phyloP scores from a whole-genome alignment of 2,329 filamentous ascomycete species.

The Xylaria sp. region DNA sequence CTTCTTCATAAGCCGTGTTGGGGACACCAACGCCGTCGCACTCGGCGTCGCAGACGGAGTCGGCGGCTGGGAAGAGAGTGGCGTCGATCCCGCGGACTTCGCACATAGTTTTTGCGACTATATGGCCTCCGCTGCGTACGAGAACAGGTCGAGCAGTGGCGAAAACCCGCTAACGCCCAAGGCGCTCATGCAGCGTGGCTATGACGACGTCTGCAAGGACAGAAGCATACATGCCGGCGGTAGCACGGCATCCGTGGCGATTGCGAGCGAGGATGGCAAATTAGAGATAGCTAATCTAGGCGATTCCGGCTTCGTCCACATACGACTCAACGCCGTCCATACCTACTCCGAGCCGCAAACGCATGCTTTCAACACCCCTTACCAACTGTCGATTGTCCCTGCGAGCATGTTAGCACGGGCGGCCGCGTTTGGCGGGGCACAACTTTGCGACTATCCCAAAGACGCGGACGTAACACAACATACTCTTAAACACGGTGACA shows the following conservation, averaged over 20 bases:
- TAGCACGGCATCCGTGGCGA: slow-evolving; percentile 88
- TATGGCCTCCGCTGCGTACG: slow-evolving; percentile 79
- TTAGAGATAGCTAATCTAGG: slow-evolving; percentile 93
- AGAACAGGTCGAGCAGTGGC: slow-evolving; percentile 49
- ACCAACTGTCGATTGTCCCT: slow-evolving; percentile 88
- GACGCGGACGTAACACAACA: slow-evolving; percentile 83
- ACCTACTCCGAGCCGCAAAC: slow-evolving; percentile 85
- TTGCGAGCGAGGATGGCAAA: slow-evolving; percentile 73
- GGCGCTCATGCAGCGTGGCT: slow-evolving; percentile 79
- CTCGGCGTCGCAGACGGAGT: slow-evolving; percentile 94
- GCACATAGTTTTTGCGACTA: slow-evolving; percentile 92
- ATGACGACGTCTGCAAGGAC: slow-evolving; percentile 80
- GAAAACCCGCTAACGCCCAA: slow-evolving; percentile 61
- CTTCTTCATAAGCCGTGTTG: slow-evolving; percentile 88
- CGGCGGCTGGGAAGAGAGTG: slow-evolving; percentile 91
- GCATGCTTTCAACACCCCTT: slow-evolving; percentile 97
- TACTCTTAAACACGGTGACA: slow-evolving; percentile 83
- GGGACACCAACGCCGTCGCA: slow-evolving; percentile 72
- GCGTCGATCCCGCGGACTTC: slow-evolving; percentile 93
- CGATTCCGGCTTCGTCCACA: slow-evolving; percentile 89
- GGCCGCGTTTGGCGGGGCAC: slow-evolving; percentile 80
- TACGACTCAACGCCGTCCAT: slow-evolving; percentile 85
- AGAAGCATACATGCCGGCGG: slow-evolving; percentile 78
- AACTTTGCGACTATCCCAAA: slow-evolving; percentile 80
- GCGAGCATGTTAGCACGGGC: slow-evolving; percentile 78